Percentiles rank a stretch among this genome's conserved stretches.
Conservation (phyloP, 495 filamentous ascomycete genomes). For the Annulohypoxylon maeteangense region DNA sequence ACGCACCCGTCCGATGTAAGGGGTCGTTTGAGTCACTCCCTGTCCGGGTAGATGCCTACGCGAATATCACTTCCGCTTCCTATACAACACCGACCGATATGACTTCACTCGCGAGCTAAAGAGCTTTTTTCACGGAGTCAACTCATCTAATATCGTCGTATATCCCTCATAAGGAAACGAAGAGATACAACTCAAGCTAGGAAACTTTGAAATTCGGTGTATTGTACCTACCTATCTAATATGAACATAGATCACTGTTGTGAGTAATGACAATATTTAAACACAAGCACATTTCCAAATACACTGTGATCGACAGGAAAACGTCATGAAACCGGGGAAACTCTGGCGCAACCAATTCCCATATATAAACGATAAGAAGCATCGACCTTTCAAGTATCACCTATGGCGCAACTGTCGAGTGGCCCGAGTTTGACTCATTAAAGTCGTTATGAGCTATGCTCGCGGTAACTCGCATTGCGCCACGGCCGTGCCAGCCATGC, state of each 20-base stretch:
- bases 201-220: too few species aligned
- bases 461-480: neutral
- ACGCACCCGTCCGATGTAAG: slow-evolving; percentile 14
- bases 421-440: neutral
- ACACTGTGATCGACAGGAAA: neutral
- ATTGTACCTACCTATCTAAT: too few species aligned
- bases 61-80: slow-evolving; percentile 8
- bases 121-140: neutral
- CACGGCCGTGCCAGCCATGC: neutral
- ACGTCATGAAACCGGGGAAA: neutral
- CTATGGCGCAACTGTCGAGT: neutral
- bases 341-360: neutral
- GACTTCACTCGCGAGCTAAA: neutral
- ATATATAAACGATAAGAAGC: neutral
- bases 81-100: neutral
- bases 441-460: neutral
- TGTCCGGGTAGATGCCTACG: neutral
- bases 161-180: neutral
- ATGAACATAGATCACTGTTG: too few species aligned
- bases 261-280: neutral
- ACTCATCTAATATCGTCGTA: neutral
- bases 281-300: neutral
- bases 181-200: too few species aligned
- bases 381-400: neutral
- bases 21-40: neutral